Evolutionary conservation across 1,139 yeast genomes (phyloP), one percentile per base, ranked within the genome.

Genomic region (Candida sp.): DNA sequence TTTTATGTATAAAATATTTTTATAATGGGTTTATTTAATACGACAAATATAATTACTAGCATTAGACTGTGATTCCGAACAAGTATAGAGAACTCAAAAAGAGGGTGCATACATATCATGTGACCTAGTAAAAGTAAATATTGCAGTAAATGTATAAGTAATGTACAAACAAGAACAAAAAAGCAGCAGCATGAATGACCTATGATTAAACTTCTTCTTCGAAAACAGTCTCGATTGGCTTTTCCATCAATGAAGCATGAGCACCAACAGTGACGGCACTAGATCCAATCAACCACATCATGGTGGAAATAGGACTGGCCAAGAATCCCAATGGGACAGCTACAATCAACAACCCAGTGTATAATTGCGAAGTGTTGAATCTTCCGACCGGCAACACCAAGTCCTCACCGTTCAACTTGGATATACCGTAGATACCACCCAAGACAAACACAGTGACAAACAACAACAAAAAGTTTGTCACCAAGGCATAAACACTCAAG

Each of bases 271-370:
- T 74, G 49, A 92, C 96, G 41, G 90, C 87, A 25, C 97, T 89
- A 7, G 98, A 96, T 60, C 99, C 99, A 66, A 96, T 85, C 62
- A 96, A 83, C 99, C 99, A 96, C 84, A 96, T 81, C 78, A 96
- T 75, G 31, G 99, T 92, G 53, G 96, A 84, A 61, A 96, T 83
- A 47, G 99, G 99, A 59, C 96, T 88, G 27, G 99, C 98, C 62
- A 92, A 76, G 67, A 96, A 85, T 11, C 97, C 97, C 60, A 94
- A 80, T 23, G 99, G 99, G 48, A 94, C 77, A 48, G 96, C 84
- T 57, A 89, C 76, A 59, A 88, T 77, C 59, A 92, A 75, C 63
- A 94, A 81, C 30, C 88, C 96, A 35, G 98, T 92, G 75, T 94
- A 94, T 59, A 94, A 81, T 69, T 93, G 97, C 37, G 94, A 86